Evolutionary conservation across 345 rosid genomes (phyloP).

Genomic region (Citrus sinensis): DVS_A1.0 CM039164.1:24012001-24012500

Average conservation of each 20-base stretch:
- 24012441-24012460: conserved; percentile 10
- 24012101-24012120: conserved; percentile 25
- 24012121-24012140: conserved; percentile 19
- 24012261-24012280: conserved; percentile 51
- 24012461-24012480: conserved; percentile 14
- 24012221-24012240: conserved; percentile 35
- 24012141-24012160: conserved; percentile 30
- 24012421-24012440: conserved; percentile 13
- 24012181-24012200: conserved; percentile 35
- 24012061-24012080: conserved; percentile 7
- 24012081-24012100: conserved; percentile 22
- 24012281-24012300: conserved; percentile 22
- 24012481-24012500: conserved; percentile 17
- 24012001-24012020: conserved; percentile 5
- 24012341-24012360: conserved; percentile 2
- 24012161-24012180: conserved; percentile 39
- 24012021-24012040: conserved; percentile 6
- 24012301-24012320: conserved; percentile 18
- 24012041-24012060: conserved; percentile 23
- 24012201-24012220: conserved; percentile 36
- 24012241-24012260: conserved; percentile 36
- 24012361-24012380: conserved; percentile 20
- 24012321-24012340: conserved; percentile 24
- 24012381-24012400: conserved; percentile 1
- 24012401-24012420: conserved; percentile 21